These are phyloP conservation scores for Penicillium verhagenii DNA, from an alignment of 495 filamentous ascomycete genomes.

Conservation along the genomic window DNA sequence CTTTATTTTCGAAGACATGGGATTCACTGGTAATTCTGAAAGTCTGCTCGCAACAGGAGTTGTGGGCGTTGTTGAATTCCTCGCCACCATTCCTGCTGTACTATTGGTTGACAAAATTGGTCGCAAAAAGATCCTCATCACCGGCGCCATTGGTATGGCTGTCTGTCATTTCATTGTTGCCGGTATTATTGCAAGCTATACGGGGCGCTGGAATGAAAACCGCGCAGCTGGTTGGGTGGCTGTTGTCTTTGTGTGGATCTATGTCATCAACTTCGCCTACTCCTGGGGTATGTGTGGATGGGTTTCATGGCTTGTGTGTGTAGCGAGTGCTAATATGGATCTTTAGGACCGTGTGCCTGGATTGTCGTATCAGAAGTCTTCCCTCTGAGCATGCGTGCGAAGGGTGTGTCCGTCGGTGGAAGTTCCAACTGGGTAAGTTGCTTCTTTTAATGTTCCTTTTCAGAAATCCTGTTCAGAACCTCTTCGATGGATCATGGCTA, in stretches of 20 bases:
- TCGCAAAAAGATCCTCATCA: slow-evolving; percentile 68
- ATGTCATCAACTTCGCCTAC: slow-evolving; percentile 44
- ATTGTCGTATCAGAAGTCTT: slow-evolving; percentile 47
- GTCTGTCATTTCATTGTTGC: slow-evolving; percentile 51
- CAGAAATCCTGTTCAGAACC: too few species aligned
- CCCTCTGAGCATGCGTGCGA: slow-evolving; percentile 44
- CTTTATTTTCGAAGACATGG: slow-evolving; percentile 38
- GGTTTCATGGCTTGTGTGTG: not conserved
- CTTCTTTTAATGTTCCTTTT: too few species aligned
- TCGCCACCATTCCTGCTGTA: slow-evolving; percentile 66
- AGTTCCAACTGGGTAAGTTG: slow-evolving; percentile 42
- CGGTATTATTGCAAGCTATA: slow-evolving; percentile 37
- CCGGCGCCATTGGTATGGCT: slow-evolving; percentile 71
- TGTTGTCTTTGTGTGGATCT: slow-evolving; percentile 46
- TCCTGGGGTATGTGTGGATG: slow-evolving; percentile 35
- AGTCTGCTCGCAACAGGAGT: slow-evolving; percentile 67
- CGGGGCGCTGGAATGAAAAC: slow-evolving; percentile 26
- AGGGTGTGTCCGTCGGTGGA: slow-evolving; percentile 41
- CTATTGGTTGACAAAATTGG: slow-evolving; percentile 73
- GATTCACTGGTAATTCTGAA: slow-evolving; percentile 47
- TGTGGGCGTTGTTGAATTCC: slow-evolving; percentile 73
- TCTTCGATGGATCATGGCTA: too few species aligned
- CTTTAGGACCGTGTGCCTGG: slow-evolving; percentile 37
- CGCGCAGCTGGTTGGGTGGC: slow-evolving; percentile 39
- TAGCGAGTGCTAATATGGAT: not conserved